Percentiles rank a stretch among this genome's conserved stretches.
These are phyloP conservation scores for Starmerella apicola DNA, from an alignment of 805 yeast genomes.

Conservation along the genomic window DNA sequence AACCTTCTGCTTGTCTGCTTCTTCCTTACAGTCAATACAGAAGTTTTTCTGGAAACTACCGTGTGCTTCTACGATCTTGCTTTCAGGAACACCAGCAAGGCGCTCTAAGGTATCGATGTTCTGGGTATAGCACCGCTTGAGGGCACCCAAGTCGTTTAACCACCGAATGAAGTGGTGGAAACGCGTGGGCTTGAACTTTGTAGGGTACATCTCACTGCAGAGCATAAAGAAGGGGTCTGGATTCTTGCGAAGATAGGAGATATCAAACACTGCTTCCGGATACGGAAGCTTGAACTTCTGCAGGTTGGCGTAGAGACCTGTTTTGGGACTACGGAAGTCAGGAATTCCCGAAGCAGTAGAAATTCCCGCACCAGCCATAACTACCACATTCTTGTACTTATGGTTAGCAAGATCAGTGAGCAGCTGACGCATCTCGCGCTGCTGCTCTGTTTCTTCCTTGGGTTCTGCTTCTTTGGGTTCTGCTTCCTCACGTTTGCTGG, in stretches of 20 bases:
- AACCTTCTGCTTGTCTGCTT: constrained; percentile 32
- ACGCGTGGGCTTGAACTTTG: constrained; percentile 68
- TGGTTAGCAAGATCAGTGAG: constrained; percentile 13
- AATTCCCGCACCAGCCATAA: constrained; percentile 75
- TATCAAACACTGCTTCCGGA: constrained; percentile 93
- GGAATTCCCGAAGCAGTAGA: constrained; percentile 93
- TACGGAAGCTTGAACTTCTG: constrained; percentile 60
- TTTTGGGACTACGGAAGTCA: constrained; percentile 82
- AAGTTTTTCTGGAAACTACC: constrained; percentile 82
- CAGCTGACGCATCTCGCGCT: constrained; percentile 2
- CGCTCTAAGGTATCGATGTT: constrained; percentile 88
- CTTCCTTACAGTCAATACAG: constrained; percentile 61
- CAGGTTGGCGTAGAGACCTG: constrained; percentile 68
- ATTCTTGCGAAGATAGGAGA: constrained; percentile 58
- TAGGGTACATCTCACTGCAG: constrained; percentile 80
- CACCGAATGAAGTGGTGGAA: constrained; percentile 65
- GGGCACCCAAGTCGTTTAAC: constrained; percentile 47
- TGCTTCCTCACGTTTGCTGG: too few species aligned
- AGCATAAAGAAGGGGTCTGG: constrained; percentile 79
- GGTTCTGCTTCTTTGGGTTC: too few species aligned
- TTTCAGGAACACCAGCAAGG: constrained; percentile 59
- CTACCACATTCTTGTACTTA: constrained; percentile 24
- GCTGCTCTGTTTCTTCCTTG: not conserved
- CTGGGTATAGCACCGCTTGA: constrained; percentile 74
- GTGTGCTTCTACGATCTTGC: constrained; percentile 75